Evolutionary conservation across 2,329 filamentous ascomycete genomes (phyloP), one percentile per base, ranked within the genome.

Genomic region (Geosmithia putterillii): DNA sequence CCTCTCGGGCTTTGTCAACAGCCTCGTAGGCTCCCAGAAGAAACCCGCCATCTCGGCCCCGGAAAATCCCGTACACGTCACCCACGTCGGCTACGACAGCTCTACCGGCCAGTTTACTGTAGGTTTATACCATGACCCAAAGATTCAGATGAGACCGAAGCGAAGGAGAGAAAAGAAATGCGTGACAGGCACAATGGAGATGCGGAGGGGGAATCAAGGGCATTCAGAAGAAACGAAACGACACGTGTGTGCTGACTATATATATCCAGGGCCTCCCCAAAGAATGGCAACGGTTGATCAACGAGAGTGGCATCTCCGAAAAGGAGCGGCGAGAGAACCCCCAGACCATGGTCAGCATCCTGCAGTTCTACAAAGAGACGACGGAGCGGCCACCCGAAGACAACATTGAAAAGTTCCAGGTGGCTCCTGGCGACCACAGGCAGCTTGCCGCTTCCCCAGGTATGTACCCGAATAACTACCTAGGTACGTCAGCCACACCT

Each of bases 331-430:
- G 90, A 60, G 85, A 95, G 63, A 88, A 96, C 57, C 92, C 92
- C 3, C 88, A 96, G 62, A 89, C 90, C 46, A 88, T 95, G 66
- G 83, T 94, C 57, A 86, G 96, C 61, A 92, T 98, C 54, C 82
- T 98, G 64, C 86, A 83, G 46, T 96, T 96, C 61, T 96, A 95
- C 71, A 94, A 95, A 62, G 90, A 95, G 66, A 95, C 87, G 50
- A 83, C 86, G 21, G 86, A 90, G 53, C 73, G 71, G 53, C 79
- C 78, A 46, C 78, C 80, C 48, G 87, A 95, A 58, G 86, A 95
- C 56, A 84, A 86, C 54, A 86, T 92, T 70, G 89, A 96, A 62
- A 98, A 98, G 62, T 95, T 98, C 61, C 87, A 94, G 55, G 81
- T 95, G 66, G 87, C 46, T 56, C 66, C 53, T 68, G 71, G 43